Conservation (phyloP, 306 rosid species). For the Dryas alaskensis region DNA sequence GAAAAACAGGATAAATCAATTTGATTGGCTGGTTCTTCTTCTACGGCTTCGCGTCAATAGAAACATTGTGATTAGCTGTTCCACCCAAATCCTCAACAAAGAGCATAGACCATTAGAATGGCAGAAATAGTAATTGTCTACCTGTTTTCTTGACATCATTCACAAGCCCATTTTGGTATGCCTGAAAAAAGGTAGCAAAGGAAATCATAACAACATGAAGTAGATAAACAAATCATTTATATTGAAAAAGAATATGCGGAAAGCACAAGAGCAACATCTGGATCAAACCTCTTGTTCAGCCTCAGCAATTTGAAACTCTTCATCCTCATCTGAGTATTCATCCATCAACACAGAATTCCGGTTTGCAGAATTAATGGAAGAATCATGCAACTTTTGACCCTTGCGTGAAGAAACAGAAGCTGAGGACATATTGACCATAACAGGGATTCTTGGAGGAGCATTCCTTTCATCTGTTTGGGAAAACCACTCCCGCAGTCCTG, state of each 20-base stretch:
- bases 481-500: slow-evolving; percentile 97
- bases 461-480: slow-evolving; percentile 91
- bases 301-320: slow-evolving; percentile 90
- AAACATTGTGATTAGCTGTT: slow-evolving; percentile 35
- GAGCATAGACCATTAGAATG: neutral
- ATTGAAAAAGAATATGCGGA: slow-evolving; percentile 7
- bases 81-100: neutral
- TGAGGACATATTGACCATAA: slow-evolving; percentile 98
- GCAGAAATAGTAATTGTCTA: slow-evolving; percentile 28
- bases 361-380: slow-evolving; percentile 54
- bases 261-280: slow-evolving; percentile 21
- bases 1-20: slow-evolving; percentile 87
- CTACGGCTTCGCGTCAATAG: slow-evolving; percentile 54
- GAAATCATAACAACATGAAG: neutral
- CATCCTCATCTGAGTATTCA: slow-evolving; percentile 97
- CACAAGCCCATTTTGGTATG: slow-evolving; percentile 52
- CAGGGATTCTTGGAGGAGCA: slow-evolving; percentile 95
- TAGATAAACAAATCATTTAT: too few species aligned
- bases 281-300: slow-evolving; percentile 73
- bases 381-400: slow-evolving; percentile 56
- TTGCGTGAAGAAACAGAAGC: slow-evolving; percentile 69
- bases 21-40: slow-evolving; percentile 71
- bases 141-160: slow-evolving; percentile 65
- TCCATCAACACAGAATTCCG: slow-evolving; percentile 87
- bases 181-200: slow-evolving; percentile 38